Evolutionary conservation across 345 rosid species (phyloP).

Genomic region (Brassica incana): DNA sequence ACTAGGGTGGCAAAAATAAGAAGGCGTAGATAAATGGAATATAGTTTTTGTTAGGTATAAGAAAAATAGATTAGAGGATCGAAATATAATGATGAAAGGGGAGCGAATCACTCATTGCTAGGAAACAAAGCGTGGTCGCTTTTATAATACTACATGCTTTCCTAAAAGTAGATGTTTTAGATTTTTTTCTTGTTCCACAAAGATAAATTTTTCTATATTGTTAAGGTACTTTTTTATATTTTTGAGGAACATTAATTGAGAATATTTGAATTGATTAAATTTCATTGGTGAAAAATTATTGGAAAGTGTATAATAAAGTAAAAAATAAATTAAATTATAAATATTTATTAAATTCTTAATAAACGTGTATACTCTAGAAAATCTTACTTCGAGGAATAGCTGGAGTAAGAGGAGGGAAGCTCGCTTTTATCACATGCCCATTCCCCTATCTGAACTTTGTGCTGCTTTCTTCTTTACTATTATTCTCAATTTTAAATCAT

Average conservation of each 20-base stretch:
- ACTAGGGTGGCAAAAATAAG: background rate
- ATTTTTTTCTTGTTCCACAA: too few species aligned
- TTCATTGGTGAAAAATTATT: too few species aligned
- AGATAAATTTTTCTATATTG: too few species aligned
- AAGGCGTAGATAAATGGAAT: slow-evolving; percentile 1
- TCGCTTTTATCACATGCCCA: slow-evolving; percentile 82
- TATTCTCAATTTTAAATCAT: background rate
- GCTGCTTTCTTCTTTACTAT: slow-evolving; percentile 11
- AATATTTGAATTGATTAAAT: too few species aligned
- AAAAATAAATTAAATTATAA: too few species aligned
- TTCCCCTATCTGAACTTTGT: slow-evolving; percentile 24
- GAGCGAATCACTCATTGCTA: slow-evolving; percentile 89
- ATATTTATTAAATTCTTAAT: too few species aligned
- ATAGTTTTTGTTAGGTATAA: background rate
- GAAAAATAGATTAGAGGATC: slow-evolving; percentile 15
- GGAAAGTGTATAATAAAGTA: too few species aligned
- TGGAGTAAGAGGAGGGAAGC: slow-evolving; percentile 44
- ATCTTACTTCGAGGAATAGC: too few species aligned
- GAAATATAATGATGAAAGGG: slow-evolving; percentile 42
- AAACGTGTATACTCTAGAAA: too few species aligned
- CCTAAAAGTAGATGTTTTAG: too few species aligned
- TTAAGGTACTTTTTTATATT: too few species aligned
- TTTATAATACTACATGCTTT: slow-evolving; percentile 35
- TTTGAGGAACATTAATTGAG: too few species aligned
- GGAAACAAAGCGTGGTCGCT: slow-evolving; percentile 91